Conservation (phyloP, 202 grass and related monocot species). For the Digitaria exilis region DNA sequence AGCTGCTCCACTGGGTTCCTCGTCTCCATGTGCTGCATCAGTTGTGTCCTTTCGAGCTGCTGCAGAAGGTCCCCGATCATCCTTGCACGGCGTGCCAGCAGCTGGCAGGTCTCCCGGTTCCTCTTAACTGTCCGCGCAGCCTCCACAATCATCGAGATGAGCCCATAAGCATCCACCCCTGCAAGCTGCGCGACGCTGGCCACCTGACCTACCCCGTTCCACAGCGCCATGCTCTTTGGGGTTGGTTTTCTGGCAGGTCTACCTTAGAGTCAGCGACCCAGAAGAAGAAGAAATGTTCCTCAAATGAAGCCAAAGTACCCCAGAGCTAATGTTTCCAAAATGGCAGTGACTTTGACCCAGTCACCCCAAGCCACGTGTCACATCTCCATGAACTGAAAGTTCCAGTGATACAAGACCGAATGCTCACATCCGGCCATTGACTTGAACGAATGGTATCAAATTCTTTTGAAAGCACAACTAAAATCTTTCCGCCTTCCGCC, state of each 20-base stretch:
- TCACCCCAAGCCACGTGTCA: not conserved
- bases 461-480: not conserved
- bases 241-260: not conserved
- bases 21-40: slow-evolving; percentile 38
- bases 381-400: not conserved
- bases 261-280: not conserved
- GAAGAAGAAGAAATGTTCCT: not conserved
- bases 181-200: slow-evolving; percentile 28
- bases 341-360: not conserved
- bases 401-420: not conserved
- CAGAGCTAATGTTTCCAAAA: not conserved
- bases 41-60: slow-evolving; percentile 11
- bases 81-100: slow-evolving; percentile 26
- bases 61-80: slow-evolving; percentile 44
- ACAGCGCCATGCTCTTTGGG: slow-evolving; percentile 27
- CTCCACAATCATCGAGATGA: slow-evolving; percentile 41
- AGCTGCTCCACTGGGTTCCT: slow-evolving; percentile 43
- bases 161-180: slow-evolving; percentile 29
- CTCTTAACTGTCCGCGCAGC: slow-evolving; percentile 37
- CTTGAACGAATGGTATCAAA: not conserved
- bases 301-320: not conserved
- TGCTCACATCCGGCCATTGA: not conserved
- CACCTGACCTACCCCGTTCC: slow-evolving; percentile 35
- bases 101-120: slow-evolving; percentile 41
- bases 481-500: too few species aligned